A percentile compares a stretch with the other conserved stretches of the same genome.
Conservation (phyloP, 2,329 filamentous ascomycete genomes). For the Periconia sp. region DNA sequence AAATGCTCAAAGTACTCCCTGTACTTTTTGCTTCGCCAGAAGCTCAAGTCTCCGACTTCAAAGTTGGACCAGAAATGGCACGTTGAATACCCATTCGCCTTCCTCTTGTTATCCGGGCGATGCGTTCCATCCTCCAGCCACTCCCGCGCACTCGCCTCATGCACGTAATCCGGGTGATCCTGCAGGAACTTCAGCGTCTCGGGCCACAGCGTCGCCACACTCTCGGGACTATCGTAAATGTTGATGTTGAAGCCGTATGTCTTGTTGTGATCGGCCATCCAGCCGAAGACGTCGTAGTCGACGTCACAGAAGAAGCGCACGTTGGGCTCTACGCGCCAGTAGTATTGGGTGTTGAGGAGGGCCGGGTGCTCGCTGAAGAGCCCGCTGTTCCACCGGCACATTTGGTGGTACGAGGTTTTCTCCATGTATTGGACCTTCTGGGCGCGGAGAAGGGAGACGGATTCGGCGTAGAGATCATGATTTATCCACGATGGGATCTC, state of each 20-base stretch:
- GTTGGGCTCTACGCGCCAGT: slow-evolving; percentile 98
- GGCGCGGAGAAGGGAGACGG: slow-evolving; percentile 77
- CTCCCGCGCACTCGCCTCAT: slow-evolving; percentile 79
- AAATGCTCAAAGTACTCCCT: slow-evolving; percentile 96
- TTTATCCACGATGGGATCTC: slow-evolving; percentile 90
- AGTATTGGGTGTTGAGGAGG: slow-evolving; percentile 79
- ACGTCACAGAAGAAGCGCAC: slow-evolving; percentile 99
- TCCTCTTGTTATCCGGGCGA: slow-evolving; percentile 75
- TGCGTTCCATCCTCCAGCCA: slow-evolving; percentile 81
- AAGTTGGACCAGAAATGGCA: slow-evolving; percentile 99
- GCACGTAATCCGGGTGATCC: slow-evolving; percentile 77
- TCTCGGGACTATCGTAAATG: slow-evolving; percentile 87
- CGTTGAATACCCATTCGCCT: slow-evolving; percentile 91
- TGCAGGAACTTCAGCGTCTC: slow-evolving; percentile 89
- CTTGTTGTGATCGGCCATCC: slow-evolving; percentile 98
- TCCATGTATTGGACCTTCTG: slow-evolving; percentile 87
- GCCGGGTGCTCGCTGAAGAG: slow-evolving; percentile 97
- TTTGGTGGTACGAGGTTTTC: slow-evolving; percentile 92
- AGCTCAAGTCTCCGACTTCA: slow-evolving; percentile 89
- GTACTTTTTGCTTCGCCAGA: slow-evolving; percentile 88
- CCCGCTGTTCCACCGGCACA: slow-evolving; percentile 99
- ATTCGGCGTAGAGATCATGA: slow-evolving; percentile 80
- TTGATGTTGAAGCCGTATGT: slow-evolving; percentile 99
- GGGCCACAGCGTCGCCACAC: slow-evolving; percentile 89
- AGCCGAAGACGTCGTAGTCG: slow-evolving; percentile 97